Percentiles rank a stretch among this genome's conserved stretches.
Conservation (phyloP, 495 filamentous ascomycete genomes). For the Hypoxylon subgilvum region DNA sequence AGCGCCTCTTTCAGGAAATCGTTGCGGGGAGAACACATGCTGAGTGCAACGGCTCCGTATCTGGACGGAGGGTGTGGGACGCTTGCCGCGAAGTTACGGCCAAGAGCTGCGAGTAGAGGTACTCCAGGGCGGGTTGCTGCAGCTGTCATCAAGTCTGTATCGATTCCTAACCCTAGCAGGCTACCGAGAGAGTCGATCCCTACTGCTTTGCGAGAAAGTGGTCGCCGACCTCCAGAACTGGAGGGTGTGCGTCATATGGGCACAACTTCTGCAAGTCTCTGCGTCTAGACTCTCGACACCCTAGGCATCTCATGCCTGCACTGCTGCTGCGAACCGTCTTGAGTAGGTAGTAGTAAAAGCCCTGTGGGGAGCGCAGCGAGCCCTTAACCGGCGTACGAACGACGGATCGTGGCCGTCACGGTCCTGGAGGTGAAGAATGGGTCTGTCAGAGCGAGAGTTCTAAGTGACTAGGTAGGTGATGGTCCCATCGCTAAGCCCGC, state of each 20-base stretch:
- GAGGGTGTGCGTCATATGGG: constrained; percentile 41
- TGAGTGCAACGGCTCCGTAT: constrained; percentile 40
- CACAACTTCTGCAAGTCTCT: constrained; percentile 37
- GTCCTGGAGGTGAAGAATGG: constrained; percentile 15
- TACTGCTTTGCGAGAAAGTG: constrained; percentile 37
- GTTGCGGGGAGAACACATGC: constrained; percentile 33
- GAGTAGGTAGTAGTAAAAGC: constrained; percentile 25
- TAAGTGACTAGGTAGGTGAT: constrained; percentile 15
- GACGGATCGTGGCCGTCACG: constrained; percentile 8
- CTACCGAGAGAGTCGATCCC: constrained; percentile 37
- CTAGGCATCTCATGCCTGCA: constrained; percentile 27
- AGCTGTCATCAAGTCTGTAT: constrained; percentile 37
- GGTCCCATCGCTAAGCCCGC: constrained; percentile 30
- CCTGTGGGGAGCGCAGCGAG: constrained; percentile 20
- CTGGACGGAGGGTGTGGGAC: constrained; percentile 31
- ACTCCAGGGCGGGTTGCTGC: constrained; percentile 35
- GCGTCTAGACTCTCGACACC: constrained; percentile 37
- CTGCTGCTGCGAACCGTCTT: constrained; percentile 22
- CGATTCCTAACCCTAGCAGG: constrained; percentile 20
- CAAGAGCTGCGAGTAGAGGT: constrained; percentile 40
- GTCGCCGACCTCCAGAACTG: constrained; percentile 37
- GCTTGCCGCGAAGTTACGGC: constrained; percentile 37
- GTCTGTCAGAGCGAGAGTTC: neutral
- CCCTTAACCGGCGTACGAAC: too few relatives aligned
- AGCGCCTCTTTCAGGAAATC: constrained; percentile 40